Evolutionary conservation across 73 alveolate species (phyloP), one percentile per base, ranked within the genome.

Genomic region (Paramecium octaurelia): DNA sequence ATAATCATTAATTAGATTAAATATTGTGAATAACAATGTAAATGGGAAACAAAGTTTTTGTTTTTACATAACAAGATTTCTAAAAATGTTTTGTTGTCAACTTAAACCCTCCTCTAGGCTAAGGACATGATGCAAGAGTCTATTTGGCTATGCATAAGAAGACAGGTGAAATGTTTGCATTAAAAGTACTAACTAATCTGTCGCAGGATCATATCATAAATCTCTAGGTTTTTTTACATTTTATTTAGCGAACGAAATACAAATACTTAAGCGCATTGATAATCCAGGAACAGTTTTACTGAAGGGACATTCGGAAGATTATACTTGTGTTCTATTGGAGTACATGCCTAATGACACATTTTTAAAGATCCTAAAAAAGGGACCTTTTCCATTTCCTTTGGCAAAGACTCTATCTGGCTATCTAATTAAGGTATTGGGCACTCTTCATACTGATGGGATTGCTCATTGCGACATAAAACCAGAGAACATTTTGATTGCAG

Each of bases 381-480:
- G 88, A 34, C 88, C 88, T 31, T 20, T 75, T 21, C 9, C 31
- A 36, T 10, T 36, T 4, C 57, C n/a, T 16, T 31, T 36, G 4
- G 88, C 68, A 10, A 36, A 75, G 59, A 75, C 69, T 31, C 9
- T 75, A 0, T n/a, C 59, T 10, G 60, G 21, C 5, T 36, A 12
- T n/a, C 36, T 75, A 75, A 21, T 36, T 10, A 36, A 36, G 38
- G 35, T 75, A 2, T 36, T 75, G 38, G 31, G 48, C 2, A 75
- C 59, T 2, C 34, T 75, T 40, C 88, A 75, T 75, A 34, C 27
- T 34, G 42, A 18, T 21, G 59, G 59, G 9, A 36, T 75, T 12
- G 69, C 69, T 36, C 69, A 75, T 40, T 75, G 88, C 38, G 88
- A 75, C 68, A 75, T 75, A 36, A 75, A 75, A 75, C 88, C 69